These are phyloP conservation scores for Fusarium oxysporum DNA, from an alignment of 2,329 filamentous ascomycete species.

Conservation along the genomic window DNA sequence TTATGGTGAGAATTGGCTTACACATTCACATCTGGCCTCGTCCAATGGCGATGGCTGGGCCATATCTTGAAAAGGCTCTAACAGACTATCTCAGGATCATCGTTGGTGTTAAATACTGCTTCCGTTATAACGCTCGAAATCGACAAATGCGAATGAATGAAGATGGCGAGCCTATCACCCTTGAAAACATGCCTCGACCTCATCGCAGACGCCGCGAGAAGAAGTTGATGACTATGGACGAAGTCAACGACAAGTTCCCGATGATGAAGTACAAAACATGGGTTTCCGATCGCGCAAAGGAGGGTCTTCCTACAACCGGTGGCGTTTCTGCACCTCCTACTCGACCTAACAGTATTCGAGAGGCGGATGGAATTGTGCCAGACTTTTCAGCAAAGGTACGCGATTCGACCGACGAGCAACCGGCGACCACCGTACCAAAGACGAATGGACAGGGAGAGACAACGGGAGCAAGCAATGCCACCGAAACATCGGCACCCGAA, in stretches of 20 bases:
- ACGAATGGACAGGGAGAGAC: slow-evolving; percentile 34
- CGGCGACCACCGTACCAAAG: slow-evolving; percentile 42
- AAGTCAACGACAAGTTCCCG: slow-evolving; percentile 97
- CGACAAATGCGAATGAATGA: slow-evolving; percentile 81
- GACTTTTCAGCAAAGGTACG: slow-evolving; percentile 59
- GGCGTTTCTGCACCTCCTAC: slow-evolving; percentile 83
- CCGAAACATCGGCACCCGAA: slow-evolving; percentile 27
- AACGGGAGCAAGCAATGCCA: slow-evolving; percentile 15
- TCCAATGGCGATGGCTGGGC: slow-evolving; percentile 71
- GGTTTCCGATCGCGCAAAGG: slow-evolving; percentile 83
- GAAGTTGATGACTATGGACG: slow-evolving; percentile 99
- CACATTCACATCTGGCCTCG: slow-evolving; percentile 9
- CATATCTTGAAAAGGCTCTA: slow-evolving; percentile 19
- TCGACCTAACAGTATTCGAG: slow-evolving; percentile 77
- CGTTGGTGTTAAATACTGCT: slow-evolving; percentile 99
- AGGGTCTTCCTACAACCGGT: slow-evolving; percentile 85
- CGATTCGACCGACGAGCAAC: slow-evolving; percentile 57
- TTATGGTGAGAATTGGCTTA: slow-evolving; percentile 77
- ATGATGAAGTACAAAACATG: slow-evolving; percentile 97
- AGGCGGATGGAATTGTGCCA: slow-evolving; percentile 68
- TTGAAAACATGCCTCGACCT: slow-evolving; percentile 85
- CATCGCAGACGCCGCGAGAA: slow-evolving; percentile 92
- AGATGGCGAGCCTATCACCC: slow-evolving; percentile 88
- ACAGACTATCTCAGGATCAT: slow-evolving; percentile 81
- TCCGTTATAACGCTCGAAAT: slow-evolving; percentile 96